phyloP scores from a whole-genome alignment of 495 filamentous ascomycete genomes.

The Parathielavia appendiculata region DNA sequence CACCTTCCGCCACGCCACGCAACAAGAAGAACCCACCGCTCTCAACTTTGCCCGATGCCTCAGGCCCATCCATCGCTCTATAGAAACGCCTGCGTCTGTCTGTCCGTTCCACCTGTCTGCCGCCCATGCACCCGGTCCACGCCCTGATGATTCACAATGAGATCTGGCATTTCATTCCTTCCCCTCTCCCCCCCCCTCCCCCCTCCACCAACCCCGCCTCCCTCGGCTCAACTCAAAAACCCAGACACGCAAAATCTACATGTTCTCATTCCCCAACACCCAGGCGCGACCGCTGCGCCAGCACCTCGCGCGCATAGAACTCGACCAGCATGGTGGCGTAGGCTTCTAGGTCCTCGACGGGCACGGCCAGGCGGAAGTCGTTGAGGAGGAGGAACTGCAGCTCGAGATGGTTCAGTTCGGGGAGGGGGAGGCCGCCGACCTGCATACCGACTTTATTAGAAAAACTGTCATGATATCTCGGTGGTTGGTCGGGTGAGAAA shows the following conservation, averaged over 20 bases:
- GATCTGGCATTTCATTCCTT: background rate
- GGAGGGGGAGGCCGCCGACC: slow-evolving; percentile 95
- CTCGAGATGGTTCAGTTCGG: slow-evolving; percentile 94
- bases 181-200: background rate
- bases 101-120: background rate
- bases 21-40: too few species aligned
- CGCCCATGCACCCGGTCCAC: background rate
- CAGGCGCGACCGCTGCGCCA: slow-evolving; percentile 46
- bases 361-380: slow-evolving; percentile 90
- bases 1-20: too few species aligned
- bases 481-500: background rate
- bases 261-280: background rate
- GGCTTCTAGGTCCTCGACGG: slow-evolving; percentile 91
- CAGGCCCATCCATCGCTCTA: background rate
- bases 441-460: slow-evolving; percentile 31
- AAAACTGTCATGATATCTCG: background rate
- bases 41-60: too few species aligned
- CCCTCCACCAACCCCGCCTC: too few species aligned
- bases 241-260: background rate
- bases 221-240: background rate
- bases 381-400: slow-evolving; percentile 95
- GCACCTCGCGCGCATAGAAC: slow-evolving; percentile 90
- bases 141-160: background rate
- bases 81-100: slow-evolving; percentile 8
- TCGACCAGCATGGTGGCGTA: slow-evolving; percentile 99